Base-by-base conservation (phyloP, 1,284 basidiomycete genomes). In the Irpex sp. region DNA sequence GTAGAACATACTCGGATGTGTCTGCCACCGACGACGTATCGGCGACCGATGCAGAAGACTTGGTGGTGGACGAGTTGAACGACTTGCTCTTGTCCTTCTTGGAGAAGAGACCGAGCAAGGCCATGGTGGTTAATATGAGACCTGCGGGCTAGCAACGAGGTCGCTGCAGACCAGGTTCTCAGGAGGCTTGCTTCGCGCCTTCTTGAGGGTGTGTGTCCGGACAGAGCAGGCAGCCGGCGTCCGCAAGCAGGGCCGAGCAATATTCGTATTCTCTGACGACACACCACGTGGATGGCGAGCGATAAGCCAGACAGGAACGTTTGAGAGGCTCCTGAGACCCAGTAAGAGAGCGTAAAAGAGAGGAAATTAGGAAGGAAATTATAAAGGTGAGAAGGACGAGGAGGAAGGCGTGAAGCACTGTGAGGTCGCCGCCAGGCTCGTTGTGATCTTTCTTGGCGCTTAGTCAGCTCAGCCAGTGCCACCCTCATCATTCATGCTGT, bases 21-120 rank as follows among this genome's bases (percentile, higher is more conserved):
- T 75, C 73, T 57, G 67, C 66, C 21, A 46, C 19, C 4, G 61
- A 62, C n/a, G 57, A 39, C 33, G 70, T 67, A 55, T 71, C 67
- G 62, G 67, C 63, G 65, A 62, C 62, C 49, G 68, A 67, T 19
- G 68, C 63, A 65, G 62, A 61, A 53, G 62, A 66, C 65, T 59
- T 66, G 62, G 63, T 61, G 55, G 63, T 66, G 55, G 56, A 64
- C 63, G 55, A 61, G 61, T 35, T 33, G 8, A 65, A 60, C 7
- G 65, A 17, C 67, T 68, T 72, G 61, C 66, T 61, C 67, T 73
- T 72, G 69, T 75, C 73, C 62, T 71, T 71, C 64, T 70, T 76
- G 58, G 69, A 68, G 66, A 77, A 76, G 61, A 77, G 61, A 51
- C 71, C 72, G 46, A 76, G 66, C 58, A 77, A 65, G 6, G 73